These are phyloP conservation scores for Boletus sensibilis DNA, from an alignment of 768 basidiomycete genomes.

Conservation along the genomic window DNA sequence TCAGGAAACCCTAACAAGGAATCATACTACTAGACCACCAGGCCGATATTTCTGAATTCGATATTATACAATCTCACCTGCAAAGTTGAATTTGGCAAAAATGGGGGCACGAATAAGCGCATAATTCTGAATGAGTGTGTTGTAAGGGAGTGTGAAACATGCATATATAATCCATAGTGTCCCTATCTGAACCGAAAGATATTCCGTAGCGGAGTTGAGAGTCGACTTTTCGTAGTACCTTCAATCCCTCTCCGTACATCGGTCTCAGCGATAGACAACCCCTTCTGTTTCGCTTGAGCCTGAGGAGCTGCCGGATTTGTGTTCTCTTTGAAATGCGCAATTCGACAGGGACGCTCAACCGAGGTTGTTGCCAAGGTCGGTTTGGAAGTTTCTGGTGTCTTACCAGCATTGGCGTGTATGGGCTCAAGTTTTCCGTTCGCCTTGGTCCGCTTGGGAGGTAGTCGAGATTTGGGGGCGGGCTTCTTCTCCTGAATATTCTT, in stretches of 20 bases:
- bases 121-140: slow-evolving; percentile 11
- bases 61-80: not conserved
- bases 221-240: slow-evolving; percentile 25
- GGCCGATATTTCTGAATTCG: slow-evolving; percentile 28
- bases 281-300: slow-evolving; percentile 17
- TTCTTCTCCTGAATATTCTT: slow-evolving; percentile 13
- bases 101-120: not conserved
- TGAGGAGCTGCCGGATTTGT: not conserved
- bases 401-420: not conserved
- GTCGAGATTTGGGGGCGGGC: slow-evolving; percentile 10
- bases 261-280: slow-evolving; percentile 6
- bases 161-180: not conserved
- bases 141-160: slow-evolving; percentile 10
- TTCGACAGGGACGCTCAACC: slow-evolving; percentile 20
- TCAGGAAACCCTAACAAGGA: slow-evolving; percentile 52
- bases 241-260: slow-evolving; percentile 28
- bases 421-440: slow-evolving; percentile 5
- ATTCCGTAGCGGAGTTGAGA: slow-evolving; percentile 31
- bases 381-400: slow-evolving; percentile 7
- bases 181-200: slow-evolving; percentile 32
- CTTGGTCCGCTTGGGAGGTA: slow-evolving; percentile 15
- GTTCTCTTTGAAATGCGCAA: slow-evolving; percentile 16
- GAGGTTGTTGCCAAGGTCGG: not conserved
- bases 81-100: not conserved
- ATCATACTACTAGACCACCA: slow-evolving; percentile 68